Evolutionary conservation across 768 basidiomycete genomes (phyloP), one percentile per base, ranked within the genome.

Genomic region (Auriscalpium microsporum): DNA sequence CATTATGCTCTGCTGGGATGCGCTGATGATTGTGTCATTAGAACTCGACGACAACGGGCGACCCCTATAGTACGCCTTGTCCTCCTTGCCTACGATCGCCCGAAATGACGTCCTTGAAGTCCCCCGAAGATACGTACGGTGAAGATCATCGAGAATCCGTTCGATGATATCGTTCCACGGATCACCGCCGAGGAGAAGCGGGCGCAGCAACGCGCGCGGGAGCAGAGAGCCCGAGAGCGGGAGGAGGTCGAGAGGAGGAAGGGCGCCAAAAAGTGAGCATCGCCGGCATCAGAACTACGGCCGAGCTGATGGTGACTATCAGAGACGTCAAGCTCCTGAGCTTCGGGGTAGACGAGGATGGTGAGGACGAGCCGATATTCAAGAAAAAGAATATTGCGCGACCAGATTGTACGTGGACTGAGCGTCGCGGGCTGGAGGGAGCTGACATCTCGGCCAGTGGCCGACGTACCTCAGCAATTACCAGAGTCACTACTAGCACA

Each of bases 181-280:
- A 99, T 98, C 57, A 99, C 96, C 1, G 93, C 94, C 1, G 91
- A 84, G 2, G 96, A 98, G 72, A 86, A 87, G 58, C 80, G 85
- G 42, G 85, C 77, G 0, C 96, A 99, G 67, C 86, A 86, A 58
- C 78, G 79, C 53, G 95, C 94, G 2, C 79, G 83, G 42, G 84
- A 91, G 64, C 77, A 82, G 58, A 84, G 80, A 1, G 85, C 85
- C 62, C 77, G 79, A 50, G 88, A 92, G 66, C 73, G 87, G n/a
- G 90, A 91, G 63, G 87, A 90, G 60, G 79, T 77, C 37, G 77
- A 79, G 57, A 77, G 83, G 38, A 76, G 82, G 56, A 84, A 82
- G 61, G 84, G 87, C 23, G 91, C 88, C 0, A 97, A 94, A 64
- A 98, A 96, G 94, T 68, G 13, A 40, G 34, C 33, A 21, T 35